A percentile compares a stretch with the other conserved stretches of the same genome.
Evolutionary conservation across 2,329 filamentous ascomycete genomes (phyloP).

Genomic region (Rhexocercosporidium sp.): DNA sequence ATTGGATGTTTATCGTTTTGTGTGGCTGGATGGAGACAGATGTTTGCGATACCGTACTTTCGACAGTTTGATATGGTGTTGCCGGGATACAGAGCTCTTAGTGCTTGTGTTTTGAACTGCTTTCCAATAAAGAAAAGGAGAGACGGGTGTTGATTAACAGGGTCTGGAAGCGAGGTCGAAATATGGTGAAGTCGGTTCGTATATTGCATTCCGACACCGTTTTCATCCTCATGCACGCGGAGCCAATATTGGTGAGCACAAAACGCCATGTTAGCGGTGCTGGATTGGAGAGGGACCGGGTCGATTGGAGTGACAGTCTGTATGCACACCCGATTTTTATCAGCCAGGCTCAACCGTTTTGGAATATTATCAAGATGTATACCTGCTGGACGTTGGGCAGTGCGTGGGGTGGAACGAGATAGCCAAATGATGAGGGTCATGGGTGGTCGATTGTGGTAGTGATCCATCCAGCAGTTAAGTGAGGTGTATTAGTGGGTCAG

Average conservation of each 20-base stretch:
- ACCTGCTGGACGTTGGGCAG: background rate
- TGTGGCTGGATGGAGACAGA: conserved; percentile 24
- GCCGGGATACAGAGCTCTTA: conserved; percentile 25
- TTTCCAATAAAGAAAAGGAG: conserved; percentile 27
- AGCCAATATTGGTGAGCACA: conserved; percentile 25
- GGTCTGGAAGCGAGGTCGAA: conserved; percentile 21
- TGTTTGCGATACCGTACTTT: conserved; percentile 28
- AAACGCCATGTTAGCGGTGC: conserved; percentile 5
- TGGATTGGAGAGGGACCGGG: background rate
- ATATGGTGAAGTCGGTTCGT: conserved; percentile 26
- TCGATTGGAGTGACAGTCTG: background rate
- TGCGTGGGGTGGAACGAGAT: background rate
- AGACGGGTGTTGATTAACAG: conserved; percentile 26
- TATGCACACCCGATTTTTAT: background rate
- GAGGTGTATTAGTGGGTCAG: conserved; percentile 5
- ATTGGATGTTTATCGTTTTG: conserved; percentile 24
- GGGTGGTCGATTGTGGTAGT: background rate
- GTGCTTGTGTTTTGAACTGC: conserved; percentile 17
- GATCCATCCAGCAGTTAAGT: conserved; percentile 2
- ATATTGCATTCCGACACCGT: conserved; percentile 20
- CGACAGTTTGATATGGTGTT: conserved; percentile 25
- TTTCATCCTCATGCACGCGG: conserved; percentile 23
- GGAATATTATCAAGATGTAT: conserved; percentile 4
- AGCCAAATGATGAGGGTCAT: background rate
- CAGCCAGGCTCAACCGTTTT: background rate